phyloP scores from a whole-genome alignment of 2,329 filamentous ascomycete species.

The Rutstroemia sp. region DNA sequence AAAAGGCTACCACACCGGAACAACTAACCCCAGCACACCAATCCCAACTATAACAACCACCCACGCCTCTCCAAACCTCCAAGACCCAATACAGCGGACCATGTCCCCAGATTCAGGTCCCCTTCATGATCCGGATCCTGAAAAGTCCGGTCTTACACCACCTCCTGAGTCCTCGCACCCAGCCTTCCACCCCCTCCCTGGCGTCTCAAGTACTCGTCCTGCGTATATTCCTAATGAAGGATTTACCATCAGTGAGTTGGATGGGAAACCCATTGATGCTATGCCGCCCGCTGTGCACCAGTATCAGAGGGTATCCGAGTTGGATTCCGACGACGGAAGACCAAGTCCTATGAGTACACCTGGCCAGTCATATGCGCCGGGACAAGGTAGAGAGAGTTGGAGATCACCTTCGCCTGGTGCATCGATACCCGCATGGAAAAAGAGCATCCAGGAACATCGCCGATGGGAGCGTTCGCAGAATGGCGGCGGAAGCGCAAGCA shows the following conservation, averaged over 20 bases:
- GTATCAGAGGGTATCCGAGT: background rate
- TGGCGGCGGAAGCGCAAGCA: background rate
- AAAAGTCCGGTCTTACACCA: background rate
- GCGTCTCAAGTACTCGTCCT: background rate
- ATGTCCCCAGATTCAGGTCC: background rate
- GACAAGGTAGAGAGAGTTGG: background rate
- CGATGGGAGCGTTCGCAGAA: background rate
- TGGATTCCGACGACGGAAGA: too few species aligned
- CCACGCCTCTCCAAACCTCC: background rate
- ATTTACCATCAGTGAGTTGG: slow-evolving; percentile 3
- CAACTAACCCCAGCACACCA: background rate
- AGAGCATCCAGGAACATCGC: background rate
- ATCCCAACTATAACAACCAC: background rate
- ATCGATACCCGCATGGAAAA: background rate
- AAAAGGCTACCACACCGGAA: background rate
- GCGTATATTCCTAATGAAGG: background rate
- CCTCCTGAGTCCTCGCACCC: slow-evolving; percentile 3
- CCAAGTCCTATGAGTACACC: background rate
- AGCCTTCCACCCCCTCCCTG: background rate
- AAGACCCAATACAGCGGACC: background rate
- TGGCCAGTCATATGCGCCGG: background rate
- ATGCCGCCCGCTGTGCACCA: background rate
- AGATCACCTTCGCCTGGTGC: background rate
- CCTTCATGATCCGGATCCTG: background rate
- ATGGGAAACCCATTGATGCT: background rate